Evolutionary conservation across 1,284 basidiomycete species (phyloP).

Genomic region (Ceratobasidium theobromae): DNA sequence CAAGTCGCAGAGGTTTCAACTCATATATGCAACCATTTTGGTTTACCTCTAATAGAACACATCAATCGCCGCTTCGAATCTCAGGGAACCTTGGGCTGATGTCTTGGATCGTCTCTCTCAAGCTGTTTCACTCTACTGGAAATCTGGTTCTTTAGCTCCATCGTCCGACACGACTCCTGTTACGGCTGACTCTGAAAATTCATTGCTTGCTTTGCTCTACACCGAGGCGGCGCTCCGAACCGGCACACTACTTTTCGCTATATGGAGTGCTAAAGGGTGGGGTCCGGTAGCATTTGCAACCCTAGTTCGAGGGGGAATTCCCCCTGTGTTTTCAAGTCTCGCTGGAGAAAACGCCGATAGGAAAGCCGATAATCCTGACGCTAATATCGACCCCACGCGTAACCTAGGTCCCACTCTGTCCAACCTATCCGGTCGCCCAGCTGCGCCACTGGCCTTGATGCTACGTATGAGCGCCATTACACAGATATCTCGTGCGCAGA

Average conservation of each 20-base stretch:
- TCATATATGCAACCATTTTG: conserved; percentile 27
- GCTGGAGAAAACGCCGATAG: conserved; percentile 36
- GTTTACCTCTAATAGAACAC: conserved; percentile 43
- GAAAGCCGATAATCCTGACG: conserved; percentile 40
- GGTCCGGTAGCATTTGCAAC: conserved; percentile 74
- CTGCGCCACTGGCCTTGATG: conserved; percentile 50
- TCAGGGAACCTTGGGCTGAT: conserved; percentile 68
- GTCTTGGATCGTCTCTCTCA: conserved; percentile 67
- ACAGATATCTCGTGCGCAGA: conserved; percentile 65
- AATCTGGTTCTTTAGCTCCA: conserved; percentile 44
- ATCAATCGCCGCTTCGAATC: conserved; percentile 45
- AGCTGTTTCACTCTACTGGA: conserved; percentile 63
- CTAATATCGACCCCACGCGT: conserved; percentile 50
- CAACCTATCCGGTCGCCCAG: conserved; percentile 40
- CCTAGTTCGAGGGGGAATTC: conserved; percentile 65
- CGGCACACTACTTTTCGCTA: conserved; percentile 64
- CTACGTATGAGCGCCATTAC: conserved; percentile 62
- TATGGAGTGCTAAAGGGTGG: conserved; percentile 88
- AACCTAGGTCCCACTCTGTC: conserved; percentile 38
- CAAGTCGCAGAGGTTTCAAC: conserved; percentile 30
- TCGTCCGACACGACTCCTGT: conserved; percentile 28
- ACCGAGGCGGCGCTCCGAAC: conserved; percentile 67
- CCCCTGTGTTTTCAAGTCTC: conserved; percentile 53
- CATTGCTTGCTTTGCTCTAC: conserved; percentile 67
- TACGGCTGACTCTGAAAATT: conserved; percentile 56